Evolutionary conservation across 345 rosid species (phyloP).

Genomic region (Abelmoschus esculentus): DNA sequence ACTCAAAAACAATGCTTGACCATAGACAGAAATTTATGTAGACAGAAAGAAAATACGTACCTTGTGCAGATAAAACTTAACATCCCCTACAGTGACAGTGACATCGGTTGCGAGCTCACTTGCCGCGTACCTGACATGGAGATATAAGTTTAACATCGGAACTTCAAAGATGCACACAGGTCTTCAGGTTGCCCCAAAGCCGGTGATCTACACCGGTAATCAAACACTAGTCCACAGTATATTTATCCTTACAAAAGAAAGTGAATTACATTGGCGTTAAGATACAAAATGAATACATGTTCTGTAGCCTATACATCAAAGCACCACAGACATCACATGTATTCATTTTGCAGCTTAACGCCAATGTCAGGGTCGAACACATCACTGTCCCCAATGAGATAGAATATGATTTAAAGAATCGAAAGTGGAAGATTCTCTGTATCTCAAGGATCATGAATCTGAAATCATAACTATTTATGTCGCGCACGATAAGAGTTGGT

Average conservation of each 20-base stretch:
- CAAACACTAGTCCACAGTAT: background rate
- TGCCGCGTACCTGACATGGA: slow-evolving; percentile 46
- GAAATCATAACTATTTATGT: background rate
- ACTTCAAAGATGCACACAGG: background rate
- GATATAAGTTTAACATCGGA: slow-evolving; percentile 5
- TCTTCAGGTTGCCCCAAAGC: too few relatives aligned
- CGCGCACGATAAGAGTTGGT: background rate
- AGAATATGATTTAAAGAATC: background rate
- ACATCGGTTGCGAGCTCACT: slow-evolving; percentile 75
- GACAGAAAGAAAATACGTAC: slow-evolving; percentile 29
- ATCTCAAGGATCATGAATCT: background rate
- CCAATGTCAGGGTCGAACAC: background rate
- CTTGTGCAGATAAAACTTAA: slow-evolving; percentile 74
- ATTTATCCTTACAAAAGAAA: background rate
- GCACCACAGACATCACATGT: too few relatives aligned
- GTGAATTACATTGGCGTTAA: background rate
- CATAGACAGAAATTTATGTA: background rate
- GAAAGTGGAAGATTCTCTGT: background rate
- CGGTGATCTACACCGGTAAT: background rate
- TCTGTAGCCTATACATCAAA: too few relatives aligned
- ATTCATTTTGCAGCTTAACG: too few relatives aligned
- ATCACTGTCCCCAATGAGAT: background rate
- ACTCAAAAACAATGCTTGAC: background rate
- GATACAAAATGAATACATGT: background rate
- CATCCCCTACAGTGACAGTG: slow-evolving; percentile 43